These are phyloP conservation scores for Phytophthora macrochlamydospora DNA, from an alignment of 352 stramenopile genomes.

Conservation along the genomic window DNA sequence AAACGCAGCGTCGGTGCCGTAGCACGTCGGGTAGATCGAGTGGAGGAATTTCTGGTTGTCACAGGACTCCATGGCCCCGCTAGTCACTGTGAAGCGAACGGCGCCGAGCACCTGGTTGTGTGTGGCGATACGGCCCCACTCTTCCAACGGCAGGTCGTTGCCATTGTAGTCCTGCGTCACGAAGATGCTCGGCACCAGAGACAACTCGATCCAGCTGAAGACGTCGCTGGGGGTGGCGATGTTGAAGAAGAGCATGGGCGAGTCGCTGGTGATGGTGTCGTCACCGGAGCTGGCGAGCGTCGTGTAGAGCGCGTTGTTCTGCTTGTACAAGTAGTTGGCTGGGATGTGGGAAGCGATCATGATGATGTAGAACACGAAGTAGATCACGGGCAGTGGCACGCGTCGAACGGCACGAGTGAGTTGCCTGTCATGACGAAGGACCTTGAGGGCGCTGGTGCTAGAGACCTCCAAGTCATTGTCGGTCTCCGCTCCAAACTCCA, in stretches of 20 bases:
- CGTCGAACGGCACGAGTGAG: conserved; percentile 34
- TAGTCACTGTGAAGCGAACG: conserved; percentile 17
- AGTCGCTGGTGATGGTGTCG: conserved; percentile 41
- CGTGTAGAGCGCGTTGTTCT: conserved; percentile 37
- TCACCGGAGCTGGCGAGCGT: conserved; percentile 42
- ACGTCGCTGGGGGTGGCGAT: conserved; percentile 29
- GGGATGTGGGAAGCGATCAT: conserved; percentile 58
- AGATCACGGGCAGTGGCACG: conserved; percentile 41
- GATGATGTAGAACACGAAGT: conserved; percentile 46
- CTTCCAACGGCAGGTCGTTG: conserved; percentile 7
- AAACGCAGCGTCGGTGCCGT: conserved; percentile 10
- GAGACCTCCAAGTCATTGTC: background rate
- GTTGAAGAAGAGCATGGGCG: conserved; percentile 45
- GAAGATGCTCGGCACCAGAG: conserved; percentile 40
- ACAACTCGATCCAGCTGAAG: conserved; percentile 43
- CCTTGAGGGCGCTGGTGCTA: background rate
- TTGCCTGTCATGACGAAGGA: conserved; percentile 36
- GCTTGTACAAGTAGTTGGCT: conserved; percentile 38
- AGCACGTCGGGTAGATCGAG: conserved; percentile 31
- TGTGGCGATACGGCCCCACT: background rate
- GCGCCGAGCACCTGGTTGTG: conserved; percentile 28
- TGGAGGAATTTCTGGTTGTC: conserved; percentile 13
- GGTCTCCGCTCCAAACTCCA: background rate
- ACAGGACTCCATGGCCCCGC: conserved; percentile 8
- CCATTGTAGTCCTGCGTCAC: conserved; percentile 47